These are phyloP conservation scores for Tricholomella constricta DNA, from an alignment of 768 basidiomycete species.

Conservation along the genomic window DNA sequence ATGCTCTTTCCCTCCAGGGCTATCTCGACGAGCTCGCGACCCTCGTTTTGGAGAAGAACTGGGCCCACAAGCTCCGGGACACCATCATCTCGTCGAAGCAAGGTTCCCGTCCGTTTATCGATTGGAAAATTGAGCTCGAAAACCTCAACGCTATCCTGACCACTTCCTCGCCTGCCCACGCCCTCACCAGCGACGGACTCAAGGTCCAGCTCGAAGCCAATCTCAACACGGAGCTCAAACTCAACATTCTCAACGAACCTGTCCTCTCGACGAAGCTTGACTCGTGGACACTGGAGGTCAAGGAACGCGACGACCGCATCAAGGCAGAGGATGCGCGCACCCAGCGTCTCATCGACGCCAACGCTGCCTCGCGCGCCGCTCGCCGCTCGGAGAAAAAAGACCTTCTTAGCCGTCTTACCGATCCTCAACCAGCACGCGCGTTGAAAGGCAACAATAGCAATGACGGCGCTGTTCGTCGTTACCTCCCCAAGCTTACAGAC, in stretches of 20 bases:
- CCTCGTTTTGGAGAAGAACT: slow-evolving; percentile 2
- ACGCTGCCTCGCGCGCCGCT: background rate
- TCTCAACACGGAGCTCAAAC: slow-evolving; percentile 3
- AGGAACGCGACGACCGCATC: slow-evolving; percentile 2
- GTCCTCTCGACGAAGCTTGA: background rate
- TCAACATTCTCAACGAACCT: slow-evolving; percentile 1
- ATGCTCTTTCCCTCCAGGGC: slow-evolving; percentile 12
- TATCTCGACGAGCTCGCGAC: slow-evolving; percentile 16
- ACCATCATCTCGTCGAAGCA: slow-evolving; percentile 11
- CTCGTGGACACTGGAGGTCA: slow-evolving; percentile 2
- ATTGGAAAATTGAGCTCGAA: slow-evolving; percentile 21
- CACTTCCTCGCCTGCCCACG: slow-evolving; percentile 5
- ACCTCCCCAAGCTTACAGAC: slow-evolving; percentile 13
- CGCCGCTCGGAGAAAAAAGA: background rate
- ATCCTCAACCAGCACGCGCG: no score
- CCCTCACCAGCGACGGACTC: slow-evolving; percentile 11
- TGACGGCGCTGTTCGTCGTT: background rate
- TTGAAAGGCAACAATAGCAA: no score
- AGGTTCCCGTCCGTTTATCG: slow-evolving; percentile 12
- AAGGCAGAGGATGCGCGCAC: background rate
- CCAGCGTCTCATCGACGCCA: background rate
- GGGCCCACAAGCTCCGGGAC: slow-evolving; percentile 3
- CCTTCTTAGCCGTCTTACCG: background rate
- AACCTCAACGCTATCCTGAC: slow-evolving; percentile 18
- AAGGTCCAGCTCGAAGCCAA: slow-evolving; percentile 15